Conservation (phyloP, 331 rosid species). For the Prunus yedoensis region DNA sequence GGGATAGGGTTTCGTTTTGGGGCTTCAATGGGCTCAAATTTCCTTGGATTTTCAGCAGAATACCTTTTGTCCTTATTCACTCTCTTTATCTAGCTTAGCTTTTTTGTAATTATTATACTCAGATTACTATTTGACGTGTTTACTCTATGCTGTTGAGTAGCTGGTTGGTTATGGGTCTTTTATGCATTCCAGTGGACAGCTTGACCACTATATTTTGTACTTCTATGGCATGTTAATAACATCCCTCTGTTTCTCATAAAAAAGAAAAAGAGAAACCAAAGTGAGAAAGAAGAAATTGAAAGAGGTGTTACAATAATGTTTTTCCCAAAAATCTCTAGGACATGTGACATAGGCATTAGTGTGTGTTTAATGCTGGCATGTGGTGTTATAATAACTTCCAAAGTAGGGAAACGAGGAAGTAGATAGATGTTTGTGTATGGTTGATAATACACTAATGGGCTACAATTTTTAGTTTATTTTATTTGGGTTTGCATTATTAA, state of each 20-base stretch:
- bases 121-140: neutral
- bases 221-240: neutral
- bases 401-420: neutral
- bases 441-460: neutral
- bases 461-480: neutral
- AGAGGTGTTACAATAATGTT: conserved; percentile 5
- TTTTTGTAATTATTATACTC: neutral
- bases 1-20: neutral
- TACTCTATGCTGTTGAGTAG: neutral
- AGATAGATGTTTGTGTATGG: neutral
- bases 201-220: neutral
- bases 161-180: neutral
- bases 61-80: neutral
- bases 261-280: neutral
- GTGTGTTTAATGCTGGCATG: neutral
- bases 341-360: neutral
- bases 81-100: neutral
- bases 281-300: neutral
- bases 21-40: neutral
- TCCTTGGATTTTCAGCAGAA: neutral
- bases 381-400: neutral
- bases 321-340: neutral
- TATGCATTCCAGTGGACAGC: neutral
- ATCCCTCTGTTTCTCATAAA: neutral
- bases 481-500: neutral